phyloP scores from a whole-genome alignment of 768 basidiomycete species.

The Xerocomus potaroensis region DNA sequence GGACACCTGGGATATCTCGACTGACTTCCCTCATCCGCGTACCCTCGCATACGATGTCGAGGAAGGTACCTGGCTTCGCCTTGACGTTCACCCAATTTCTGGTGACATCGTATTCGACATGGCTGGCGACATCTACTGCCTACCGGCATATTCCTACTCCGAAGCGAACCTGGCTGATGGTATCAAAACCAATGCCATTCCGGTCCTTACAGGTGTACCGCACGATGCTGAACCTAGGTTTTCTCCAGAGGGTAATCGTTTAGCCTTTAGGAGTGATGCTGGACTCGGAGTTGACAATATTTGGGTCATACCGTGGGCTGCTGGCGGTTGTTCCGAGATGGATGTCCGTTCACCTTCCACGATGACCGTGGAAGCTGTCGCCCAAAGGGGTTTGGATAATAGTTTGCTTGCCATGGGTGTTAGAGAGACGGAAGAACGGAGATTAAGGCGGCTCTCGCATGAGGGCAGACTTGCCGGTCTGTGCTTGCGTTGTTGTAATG shows the following conservation, averaged over 20 bases:
- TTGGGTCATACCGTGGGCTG: conserved; percentile 60
- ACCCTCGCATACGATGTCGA: conserved; percentile 60
- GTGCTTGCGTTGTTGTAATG: background rate
- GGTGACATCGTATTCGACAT: conserved; percentile 76
- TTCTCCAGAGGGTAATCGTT: conserved; percentile 56
- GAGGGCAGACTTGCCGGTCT: conserved; percentile 55
- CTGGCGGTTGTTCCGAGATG: conserved; percentile 55
- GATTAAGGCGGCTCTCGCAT: conserved; percentile 43
- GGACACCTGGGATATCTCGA: conserved; percentile 67
- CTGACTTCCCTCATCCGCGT: conserved; percentile 69
- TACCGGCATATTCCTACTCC: conserved; percentile 43
- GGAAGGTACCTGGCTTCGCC: conserved; percentile 72
- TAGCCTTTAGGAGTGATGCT: conserved; percentile 73
- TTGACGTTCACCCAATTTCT: conserved; percentile 65
- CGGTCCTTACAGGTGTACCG: conserved; percentile 60
- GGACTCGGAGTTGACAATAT: conserved; percentile 72
- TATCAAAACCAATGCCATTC: conserved; percentile 43
- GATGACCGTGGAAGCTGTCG: conserved; percentile 35
- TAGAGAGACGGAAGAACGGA: conserved; percentile 47
- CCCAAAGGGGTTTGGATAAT: conserved; percentile 40
- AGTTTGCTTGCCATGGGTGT: conserved; percentile 45
- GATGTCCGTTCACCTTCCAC: conserved; percentile 39
- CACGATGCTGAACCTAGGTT: conserved; percentile 72
- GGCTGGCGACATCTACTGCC: conserved; percentile 70
- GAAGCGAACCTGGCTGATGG: conserved; percentile 23